These are phyloP conservation scores for Pythium grandisporangium DNA, from an alignment of 352 stramenopile species.

Conservation along the genomic window DNA sequence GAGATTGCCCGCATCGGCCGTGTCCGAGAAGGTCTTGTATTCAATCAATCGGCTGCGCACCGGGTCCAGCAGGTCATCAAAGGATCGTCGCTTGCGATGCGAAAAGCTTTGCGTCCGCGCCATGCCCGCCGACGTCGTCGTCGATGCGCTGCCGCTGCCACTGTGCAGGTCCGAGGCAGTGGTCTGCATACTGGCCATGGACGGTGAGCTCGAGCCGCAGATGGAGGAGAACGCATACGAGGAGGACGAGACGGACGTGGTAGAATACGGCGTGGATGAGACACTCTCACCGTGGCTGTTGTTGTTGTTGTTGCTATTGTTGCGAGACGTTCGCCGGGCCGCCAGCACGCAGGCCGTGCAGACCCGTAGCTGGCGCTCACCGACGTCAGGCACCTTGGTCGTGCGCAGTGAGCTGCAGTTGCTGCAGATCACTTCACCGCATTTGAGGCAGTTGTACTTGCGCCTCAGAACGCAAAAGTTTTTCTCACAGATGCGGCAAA, in stretches of 20 bases:
- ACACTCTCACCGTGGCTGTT: no score
- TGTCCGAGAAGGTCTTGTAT: slow-evolving; percentile 73
- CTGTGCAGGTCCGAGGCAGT: no score
- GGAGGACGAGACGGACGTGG: no score
- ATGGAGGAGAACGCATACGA: no score
- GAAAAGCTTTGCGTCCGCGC: slow-evolving; percentile 41
- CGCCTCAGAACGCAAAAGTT: slow-evolving; percentile 68
- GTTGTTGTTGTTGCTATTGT: slow-evolving; percentile 1
- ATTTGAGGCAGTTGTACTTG: slow-evolving; percentile 82
- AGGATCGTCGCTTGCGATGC: slow-evolving; percentile 42
- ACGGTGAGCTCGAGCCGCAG: no score
- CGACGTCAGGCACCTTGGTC: slow-evolving; percentile 55
- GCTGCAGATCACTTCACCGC: slow-evolving; percentile 69
- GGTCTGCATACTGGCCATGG: neutral
- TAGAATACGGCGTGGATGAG: no score
- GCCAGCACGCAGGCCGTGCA: slow-evolving; percentile 74
- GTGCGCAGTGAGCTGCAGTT: slow-evolving; percentile 62
- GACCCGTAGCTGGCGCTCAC: slow-evolving; percentile 65
- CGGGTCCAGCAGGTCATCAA: slow-evolving; percentile 63
- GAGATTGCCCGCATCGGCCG: slow-evolving; percentile 20
- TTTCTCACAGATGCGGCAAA: slow-evolving; percentile 64
- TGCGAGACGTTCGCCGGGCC: slow-evolving; percentile 29
- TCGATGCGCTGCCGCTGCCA: neutral
- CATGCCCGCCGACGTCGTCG: neutral
- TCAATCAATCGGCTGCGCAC: slow-evolving; percentile 69